Conservation (phyloP, 2,329 filamentous ascomycete species). For the Colletotrichum sansevieriae region DNA sequence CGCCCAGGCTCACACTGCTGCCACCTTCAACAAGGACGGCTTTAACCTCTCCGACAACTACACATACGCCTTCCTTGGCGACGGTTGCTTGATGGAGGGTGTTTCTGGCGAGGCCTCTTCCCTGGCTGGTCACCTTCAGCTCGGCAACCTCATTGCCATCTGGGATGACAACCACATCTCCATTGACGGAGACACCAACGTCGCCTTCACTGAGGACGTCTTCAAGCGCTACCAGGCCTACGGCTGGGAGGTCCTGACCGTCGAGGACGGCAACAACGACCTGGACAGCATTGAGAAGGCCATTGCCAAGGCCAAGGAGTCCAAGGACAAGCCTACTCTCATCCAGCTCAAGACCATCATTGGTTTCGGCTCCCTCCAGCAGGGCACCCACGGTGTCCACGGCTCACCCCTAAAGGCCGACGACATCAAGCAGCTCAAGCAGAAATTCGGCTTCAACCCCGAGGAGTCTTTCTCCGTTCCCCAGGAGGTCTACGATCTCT, state of each 20-base stretch:
- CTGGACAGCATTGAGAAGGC: constrained; percentile 89
- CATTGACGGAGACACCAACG: constrained; percentile 94
- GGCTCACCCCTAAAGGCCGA: constrained; percentile 95
- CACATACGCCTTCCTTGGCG: constrained; percentile 96
- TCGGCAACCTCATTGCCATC: constrained; percentile 96
- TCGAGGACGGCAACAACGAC: constrained; percentile 90
- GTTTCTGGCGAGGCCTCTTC: constrained; percentile 93
- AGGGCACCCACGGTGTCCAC: constrained; percentile 96
- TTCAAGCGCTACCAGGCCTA: constrained; percentile 95
- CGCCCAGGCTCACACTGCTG: constrained; percentile 91
- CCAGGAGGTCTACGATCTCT: constrained; percentile 93
- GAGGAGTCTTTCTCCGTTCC: constrained; percentile 93
- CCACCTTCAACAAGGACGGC: constrained; percentile 95
- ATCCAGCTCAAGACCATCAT: constrained; percentile 99
- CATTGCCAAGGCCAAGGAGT: constrained; percentile 84
- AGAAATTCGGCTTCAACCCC: constrained; percentile 96
- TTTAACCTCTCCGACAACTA: constrained; percentile 95
- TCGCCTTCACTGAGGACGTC: constrained; percentile 97
- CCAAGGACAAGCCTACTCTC: constrained; percentile 96
- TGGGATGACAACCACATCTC: constrained; percentile 99
- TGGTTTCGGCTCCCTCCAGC: constrained; percentile 91
- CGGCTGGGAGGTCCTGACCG: constrained; percentile 91
- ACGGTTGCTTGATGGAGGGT: constrained; percentile 99
- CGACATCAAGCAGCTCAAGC: constrained; percentile 93
- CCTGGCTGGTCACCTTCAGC: constrained; percentile 93